These are phyloP conservation scores for Colletotrichum sp. DNA, from an alignment of 2,329 filamentous ascomycete species.

Conservation along the genomic window DNA sequence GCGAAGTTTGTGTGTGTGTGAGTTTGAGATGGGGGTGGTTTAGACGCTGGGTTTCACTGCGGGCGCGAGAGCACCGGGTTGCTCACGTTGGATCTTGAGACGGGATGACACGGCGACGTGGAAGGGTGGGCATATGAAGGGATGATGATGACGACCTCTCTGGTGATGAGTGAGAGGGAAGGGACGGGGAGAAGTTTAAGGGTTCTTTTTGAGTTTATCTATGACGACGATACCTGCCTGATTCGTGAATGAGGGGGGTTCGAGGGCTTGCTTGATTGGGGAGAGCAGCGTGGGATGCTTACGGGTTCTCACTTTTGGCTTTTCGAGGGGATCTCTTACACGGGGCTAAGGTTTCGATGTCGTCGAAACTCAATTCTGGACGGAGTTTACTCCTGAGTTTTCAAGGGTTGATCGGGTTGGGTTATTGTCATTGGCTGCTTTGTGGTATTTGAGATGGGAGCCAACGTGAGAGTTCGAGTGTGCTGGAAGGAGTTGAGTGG, in stretches of 20 bases:
- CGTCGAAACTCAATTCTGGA: background rate
- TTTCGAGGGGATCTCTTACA: background rate
- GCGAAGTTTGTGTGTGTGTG: background rate
- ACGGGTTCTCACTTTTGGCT: background rate
- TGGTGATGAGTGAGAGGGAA: background rate
- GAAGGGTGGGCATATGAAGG: background rate
- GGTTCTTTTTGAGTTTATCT: background rate
- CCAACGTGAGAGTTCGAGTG: background rate
- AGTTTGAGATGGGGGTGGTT: background rate
- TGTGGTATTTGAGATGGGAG: background rate
- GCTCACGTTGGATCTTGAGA: background rate
- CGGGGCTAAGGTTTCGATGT: background rate
- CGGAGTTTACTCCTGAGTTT: constrained; percentile 3
- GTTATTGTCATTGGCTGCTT: background rate
- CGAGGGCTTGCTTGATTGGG: background rate
- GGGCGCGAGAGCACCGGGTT: background rate
- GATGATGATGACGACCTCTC: background rate
- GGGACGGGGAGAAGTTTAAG: background rate
- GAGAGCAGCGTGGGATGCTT: background rate
- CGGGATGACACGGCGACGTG: background rate
- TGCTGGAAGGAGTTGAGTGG: background rate
- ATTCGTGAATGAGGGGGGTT: background rate
- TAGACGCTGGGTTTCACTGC: background rate
- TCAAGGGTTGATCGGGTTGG: background rate
- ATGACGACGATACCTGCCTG: background rate